phyloP scores from a whole-genome alignment of 345 rosid genomes.

The Bruguiera gymnorhiza region DNA sequence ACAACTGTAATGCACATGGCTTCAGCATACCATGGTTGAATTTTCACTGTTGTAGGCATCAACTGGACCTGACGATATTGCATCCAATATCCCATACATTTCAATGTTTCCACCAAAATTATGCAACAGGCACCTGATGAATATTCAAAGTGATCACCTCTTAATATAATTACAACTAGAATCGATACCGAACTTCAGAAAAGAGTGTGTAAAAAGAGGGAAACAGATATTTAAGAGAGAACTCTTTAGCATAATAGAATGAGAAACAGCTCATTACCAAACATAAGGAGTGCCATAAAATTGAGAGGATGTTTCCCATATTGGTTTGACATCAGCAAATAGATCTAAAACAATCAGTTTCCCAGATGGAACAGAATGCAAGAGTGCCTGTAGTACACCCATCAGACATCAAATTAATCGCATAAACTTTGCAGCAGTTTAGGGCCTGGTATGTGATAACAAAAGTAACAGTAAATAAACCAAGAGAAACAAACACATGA shows the following conservation, averaged over 20 bases:
- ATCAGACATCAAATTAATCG: constrained; percentile 10
- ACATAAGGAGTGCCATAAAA: constrained; percentile 88
- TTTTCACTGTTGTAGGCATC: constrained; percentile 71
- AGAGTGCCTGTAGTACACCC: constrained; percentile 69
- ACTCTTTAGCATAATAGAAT: not conserved
- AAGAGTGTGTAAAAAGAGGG: not conserved
- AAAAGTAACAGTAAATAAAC: not conserved
- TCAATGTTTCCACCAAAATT: constrained; percentile 96
- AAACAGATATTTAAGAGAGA: constrained; percentile 1
- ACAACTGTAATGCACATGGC: not conserved
- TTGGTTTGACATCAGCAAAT: constrained; percentile 86
- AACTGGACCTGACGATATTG: constrained; percentile 78
- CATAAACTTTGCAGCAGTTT: not conserved
- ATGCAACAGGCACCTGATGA: constrained; percentile 84
- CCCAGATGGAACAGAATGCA: constrained; percentile 85
- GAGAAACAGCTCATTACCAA: constrained; percentile 46
- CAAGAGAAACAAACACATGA: not conserved
- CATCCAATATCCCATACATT: constrained; percentile 78
- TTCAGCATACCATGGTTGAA: constrained; percentile 76
- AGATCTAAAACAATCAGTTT: constrained; percentile 94
- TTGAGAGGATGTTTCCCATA: constrained; percentile 83
- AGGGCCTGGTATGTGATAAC: not conserved
- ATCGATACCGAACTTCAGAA: not conserved
- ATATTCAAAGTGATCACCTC: constrained; percentile 6
- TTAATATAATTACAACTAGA: not conserved